These are phyloP conservation scores for Scutellospora calospora DNA, from an alignment of 371 early-diverging fungal species.

Conservation along the genomic window DNA sequence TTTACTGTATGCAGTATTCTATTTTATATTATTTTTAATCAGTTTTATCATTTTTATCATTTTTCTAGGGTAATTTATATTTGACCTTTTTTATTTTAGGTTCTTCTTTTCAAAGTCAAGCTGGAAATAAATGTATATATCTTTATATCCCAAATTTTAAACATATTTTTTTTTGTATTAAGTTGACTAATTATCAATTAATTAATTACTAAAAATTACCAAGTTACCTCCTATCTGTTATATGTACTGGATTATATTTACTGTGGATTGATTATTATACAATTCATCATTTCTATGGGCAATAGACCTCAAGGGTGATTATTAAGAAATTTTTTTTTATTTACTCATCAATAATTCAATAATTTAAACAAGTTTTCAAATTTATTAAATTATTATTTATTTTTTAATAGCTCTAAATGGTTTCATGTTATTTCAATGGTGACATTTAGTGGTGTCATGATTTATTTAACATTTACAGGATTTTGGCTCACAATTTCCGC, in stretches of 20 bases:
- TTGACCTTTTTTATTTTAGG: conserved; percentile 88
- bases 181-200: no score
- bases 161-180: no score
- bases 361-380: no score
- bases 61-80: conserved; percentile 85
- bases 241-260: conserved; percentile 69
- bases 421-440: conserved; percentile 63
- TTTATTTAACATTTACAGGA: conserved; percentile 62
- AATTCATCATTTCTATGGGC: conserved; percentile 89
- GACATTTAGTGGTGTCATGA: conserved; percentile 71
- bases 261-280: conserved; percentile 81
- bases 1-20: conserved; percentile 47
- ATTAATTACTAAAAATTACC: no score
- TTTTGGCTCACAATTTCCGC: conserved; percentile 51
- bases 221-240: no score
- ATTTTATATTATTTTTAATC: not conserved
- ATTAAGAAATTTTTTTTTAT: no score
- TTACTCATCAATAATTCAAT: no score
- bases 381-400: no score
- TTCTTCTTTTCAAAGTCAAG: conserved; percentile 54
- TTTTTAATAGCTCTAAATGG: conserved; percentile 61
- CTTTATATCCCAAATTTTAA: no score
- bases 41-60: not conserved
- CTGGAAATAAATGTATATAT: no score
- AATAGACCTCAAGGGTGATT: conserved; percentile 88